Base-by-base conservation (phyloP, 108 stramenopile species). In the Skeletonema grethae region DNA sequence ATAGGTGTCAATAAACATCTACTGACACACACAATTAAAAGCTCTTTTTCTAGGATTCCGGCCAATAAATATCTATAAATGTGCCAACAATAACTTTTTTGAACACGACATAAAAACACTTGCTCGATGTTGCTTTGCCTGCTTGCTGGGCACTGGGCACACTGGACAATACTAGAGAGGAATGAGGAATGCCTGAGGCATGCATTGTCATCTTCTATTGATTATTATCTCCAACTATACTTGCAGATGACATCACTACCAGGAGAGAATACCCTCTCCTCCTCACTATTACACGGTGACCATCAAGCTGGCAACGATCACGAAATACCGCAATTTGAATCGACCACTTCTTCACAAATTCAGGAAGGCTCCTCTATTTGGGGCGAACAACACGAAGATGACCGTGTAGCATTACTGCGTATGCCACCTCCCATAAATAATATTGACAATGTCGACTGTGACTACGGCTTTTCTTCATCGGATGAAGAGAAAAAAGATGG, bases 391-490 rank as follows among this genome's bases (percentile, higher is more conserved):
- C 41, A 43, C 5, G 41, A 43, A 43, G 41, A 43, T n/a, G 41
- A 43, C 10, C 41, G 41, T 43, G 41, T 43, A n/a, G 61, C 61
- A 32, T 34, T 61, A 32, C 15, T 61, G 61, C 29, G 61, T 16
- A 61, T 61, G 61, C 61, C 61, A 18, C 61, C 61, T 34, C 61
- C 61, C 9, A 12, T 12, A 34, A 34, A 34, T 6, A 31, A 31
- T 29, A 31, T 31, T 3, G 61, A 61, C 30, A 34, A 34, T 61
- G 15, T 30, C 11, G 61, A 61, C 34, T 61, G 18, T 3, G 61
- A 61, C 35, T 61, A 61, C 31, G 61, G 61, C 30, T 4, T 25
- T 18, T 18, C 30, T 60, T 20, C 58, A 6, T 5, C 36, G 3
- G 4, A n/a, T 9, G 31, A 61, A 4, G 34, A 61, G 61, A 61